phyloP scores from a whole-genome alignment of 495 filamentous ascomycete species.

The Aspergillus panamensis region DNA sequence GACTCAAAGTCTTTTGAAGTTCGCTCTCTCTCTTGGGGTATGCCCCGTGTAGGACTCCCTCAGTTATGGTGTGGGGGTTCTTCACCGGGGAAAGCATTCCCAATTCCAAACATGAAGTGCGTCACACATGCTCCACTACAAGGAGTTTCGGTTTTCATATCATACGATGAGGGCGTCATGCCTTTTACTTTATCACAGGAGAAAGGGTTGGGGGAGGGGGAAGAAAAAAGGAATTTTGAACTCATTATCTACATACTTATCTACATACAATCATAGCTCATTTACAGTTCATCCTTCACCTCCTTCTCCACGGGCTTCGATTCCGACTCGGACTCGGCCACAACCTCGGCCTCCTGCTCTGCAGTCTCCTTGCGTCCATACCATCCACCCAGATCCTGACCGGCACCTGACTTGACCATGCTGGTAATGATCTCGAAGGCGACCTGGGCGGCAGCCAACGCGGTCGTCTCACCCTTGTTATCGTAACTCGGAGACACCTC shows the following conservation, averaged over 20 bases:
- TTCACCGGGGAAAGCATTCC: not conserved
- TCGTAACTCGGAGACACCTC: slow-evolving; percentile 87
- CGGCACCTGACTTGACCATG: slow-evolving; percentile 66
- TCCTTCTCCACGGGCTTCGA: slow-evolving; percentile 21
- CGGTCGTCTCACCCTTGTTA: slow-evolving; percentile 77
- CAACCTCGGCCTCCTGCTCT: slow-evolving; percentile 22
- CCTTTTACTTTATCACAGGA: slow-evolving; percentile 3
- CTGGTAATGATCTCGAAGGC: slow-evolving; percentile 79
- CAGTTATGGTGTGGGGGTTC: not conserved
- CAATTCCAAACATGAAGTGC: not conserved
- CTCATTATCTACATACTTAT: slow-evolving; percentile 21
- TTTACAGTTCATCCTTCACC: slow-evolving; percentile 45
- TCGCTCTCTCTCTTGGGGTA: too few relatives aligned
- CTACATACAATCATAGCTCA: slow-evolving; percentile 16
- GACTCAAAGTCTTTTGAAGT: slow-evolving; percentile 13
- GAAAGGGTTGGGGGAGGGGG: too few relatives aligned
- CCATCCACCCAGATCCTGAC: slow-evolving; percentile 45
- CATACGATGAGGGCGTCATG: not conserved
- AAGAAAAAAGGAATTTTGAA: slow-evolving; percentile 2
- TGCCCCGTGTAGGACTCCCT: not conserved
- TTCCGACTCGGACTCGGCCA: slow-evolving; percentile 17
- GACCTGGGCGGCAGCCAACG: slow-evolving; percentile 77
- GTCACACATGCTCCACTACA: not conserved
- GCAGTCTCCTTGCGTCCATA: slow-evolving; percentile 36
- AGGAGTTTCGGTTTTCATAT: too few relatives aligned